Base-by-base conservation (phyloP, 345 rosid species). In the Alliaria petiolata region DNA sequence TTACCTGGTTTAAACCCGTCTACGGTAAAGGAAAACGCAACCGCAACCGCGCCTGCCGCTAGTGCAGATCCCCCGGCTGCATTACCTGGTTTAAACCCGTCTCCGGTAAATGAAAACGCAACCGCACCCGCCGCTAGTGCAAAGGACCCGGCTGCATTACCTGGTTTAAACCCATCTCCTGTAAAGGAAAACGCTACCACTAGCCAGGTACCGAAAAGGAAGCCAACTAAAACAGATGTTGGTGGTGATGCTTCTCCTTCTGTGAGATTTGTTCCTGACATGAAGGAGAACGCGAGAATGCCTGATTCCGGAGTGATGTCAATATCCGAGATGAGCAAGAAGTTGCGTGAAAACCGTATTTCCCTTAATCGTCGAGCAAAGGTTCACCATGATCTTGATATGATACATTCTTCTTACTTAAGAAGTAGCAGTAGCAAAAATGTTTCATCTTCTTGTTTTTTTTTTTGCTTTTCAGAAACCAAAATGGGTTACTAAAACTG, bases 401-500 rank as follows among this genome's bases (percentile, higher is more conserved):
- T 49, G 12, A 7, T 39, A 34, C 38, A 20, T 39, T 31, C 17
- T 60, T 52, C 17, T 60, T 52, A 8, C 16, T 31, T 17, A 7
- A 45, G 16, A 10, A 13, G 38, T 36, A 31, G 22, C 69, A 16
- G 1, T 62, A 26, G 17, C 39, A 20, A 20, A 61, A 28, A 61
- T 44, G 54, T 76, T 74, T 61, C 10, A 20, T 56, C 50, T 71
- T 71, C 51, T 39, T 8, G 15, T 56, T 54, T 76, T 9, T 76
- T 46, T 4, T 15, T 50, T 5, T 3, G 19, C 0, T 61, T 69
- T 80, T 66, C 65, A 93, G 98, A 86, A 65, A 67, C 95, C 93
- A 30, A 81, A 81, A 66, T 85, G 93, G 97, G 74, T 87, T 64
- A 83, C 95, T 7, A 74, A 74, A 50, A 91, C 80, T 50, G 99